A percentile compares a stretch with the other conserved stretches of the same genome.
Evolutionary conservation across 1,284 basidiomycete species (phyloP).

Genomic region (Wallemia mellicola): DNA sequence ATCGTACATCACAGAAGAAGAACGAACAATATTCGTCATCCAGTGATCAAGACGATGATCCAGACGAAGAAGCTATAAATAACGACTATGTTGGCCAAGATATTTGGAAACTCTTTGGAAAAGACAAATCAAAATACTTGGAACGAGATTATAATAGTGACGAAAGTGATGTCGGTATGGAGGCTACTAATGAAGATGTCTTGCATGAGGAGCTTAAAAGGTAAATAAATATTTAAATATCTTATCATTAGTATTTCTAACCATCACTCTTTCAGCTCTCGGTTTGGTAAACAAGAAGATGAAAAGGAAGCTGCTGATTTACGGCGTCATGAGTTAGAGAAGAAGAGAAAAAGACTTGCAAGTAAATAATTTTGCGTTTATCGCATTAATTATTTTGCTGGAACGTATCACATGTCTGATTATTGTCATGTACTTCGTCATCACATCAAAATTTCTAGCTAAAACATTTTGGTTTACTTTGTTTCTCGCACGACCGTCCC

Average conservation of each 20-base stretch:
- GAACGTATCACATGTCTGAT: too few relatives aligned
- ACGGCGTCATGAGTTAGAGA: neutral
- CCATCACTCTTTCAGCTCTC: too few relatives aligned
- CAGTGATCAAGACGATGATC: neutral
- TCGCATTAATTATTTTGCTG: too few relatives aligned
- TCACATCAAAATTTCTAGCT: too few relatives aligned
- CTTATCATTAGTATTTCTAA: too few relatives aligned
- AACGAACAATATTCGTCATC: neutral
- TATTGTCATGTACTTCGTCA: too few relatives aligned
- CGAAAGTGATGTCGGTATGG: neutral
- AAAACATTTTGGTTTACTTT: too few relatives aligned
- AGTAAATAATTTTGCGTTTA: neutral
- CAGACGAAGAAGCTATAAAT: neutral
- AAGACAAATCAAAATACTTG: neutral
- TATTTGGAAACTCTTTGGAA: neutral
- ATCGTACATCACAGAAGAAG: neutral
- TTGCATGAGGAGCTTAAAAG: neutral
- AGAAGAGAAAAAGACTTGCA: neutral
- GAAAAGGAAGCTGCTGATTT: neutral
- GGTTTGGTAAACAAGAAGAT: neutral
- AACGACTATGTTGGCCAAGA: neutral
- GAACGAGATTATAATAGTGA: neutral
- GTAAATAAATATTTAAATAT: neutral
- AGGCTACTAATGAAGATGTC: neutral
- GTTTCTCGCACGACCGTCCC: too few relatives aligned